Evolutionary conservation across 2,329 filamentous ascomycete genomes (phyloP), one percentile per base, ranked within the genome.

Genomic region (Pezicula radicicola): DNA sequence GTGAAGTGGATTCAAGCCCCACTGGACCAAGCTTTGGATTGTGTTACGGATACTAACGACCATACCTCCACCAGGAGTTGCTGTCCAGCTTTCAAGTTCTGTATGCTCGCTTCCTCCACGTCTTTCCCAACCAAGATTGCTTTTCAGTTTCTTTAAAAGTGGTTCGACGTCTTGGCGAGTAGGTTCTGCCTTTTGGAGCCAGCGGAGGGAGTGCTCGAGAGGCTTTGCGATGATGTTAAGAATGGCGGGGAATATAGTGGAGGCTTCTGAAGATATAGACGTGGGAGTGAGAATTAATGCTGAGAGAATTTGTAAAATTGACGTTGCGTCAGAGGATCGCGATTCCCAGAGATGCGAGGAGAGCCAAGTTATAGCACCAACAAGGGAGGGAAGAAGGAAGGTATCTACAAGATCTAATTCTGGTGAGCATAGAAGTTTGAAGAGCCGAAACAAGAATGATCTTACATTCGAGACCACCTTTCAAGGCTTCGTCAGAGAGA

Each of bases 351-450:
- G 80, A 59, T 88, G 83, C 50, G 84, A 81, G 1, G 84, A 78
- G 54, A 94, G 77, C 74, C 88, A 93, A 3, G 79, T 77, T 13
- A 93, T 79, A 0, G 87, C 88, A 5, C 86, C 83, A 2, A 93
- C 82, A 0, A 94, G 75, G 0, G 88, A 88, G 0, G 90, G 89
- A n/a, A 93, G 72, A 2, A 94, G 71, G 57, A 92, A 92, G 0
- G 89, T 88, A 58, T 92, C 88, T 3, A 91, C 83, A 10, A 94
- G 75, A 63, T 91, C 84, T 87, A 54, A 3, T 3, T 18, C 57
- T 48, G 52, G 56, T 50, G 42, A 52, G 25, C 12, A 16, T 50
- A 49, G 66, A 60, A 35, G 33, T 13, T 27, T 25, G 12, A 9
- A 53, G 49, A 25, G 47, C 25, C 6, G 37, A 43, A 45, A 46